Conservation (phyloP, 106 monocot species). For the Vanilla planifolia region DNA sequence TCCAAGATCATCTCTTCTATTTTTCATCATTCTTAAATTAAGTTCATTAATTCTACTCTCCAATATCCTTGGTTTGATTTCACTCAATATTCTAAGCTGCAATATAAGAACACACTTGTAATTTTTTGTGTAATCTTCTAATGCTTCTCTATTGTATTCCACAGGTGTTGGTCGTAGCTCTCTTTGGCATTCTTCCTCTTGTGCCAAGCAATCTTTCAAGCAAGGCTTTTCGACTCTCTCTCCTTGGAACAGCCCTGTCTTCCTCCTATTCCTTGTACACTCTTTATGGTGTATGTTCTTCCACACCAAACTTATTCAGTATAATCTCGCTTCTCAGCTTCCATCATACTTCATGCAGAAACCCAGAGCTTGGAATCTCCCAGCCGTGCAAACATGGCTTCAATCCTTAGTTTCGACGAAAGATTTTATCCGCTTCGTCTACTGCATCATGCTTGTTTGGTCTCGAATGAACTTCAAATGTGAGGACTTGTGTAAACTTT, state of each 20-base stretch:
- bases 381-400: constrained; percentile 55
- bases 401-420: constrained; percentile 54
- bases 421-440: constrained; percentile 72
- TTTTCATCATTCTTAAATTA: too few relatives aligned
- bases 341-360: constrained; percentile 36
- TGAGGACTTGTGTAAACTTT: too few relatives aligned
- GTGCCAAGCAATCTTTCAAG: constrained; percentile 39
- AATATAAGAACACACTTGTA: too few relatives aligned
- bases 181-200: constrained; percentile 59
- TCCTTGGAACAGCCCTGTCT: constrained; percentile 56
- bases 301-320: too few relatives aligned
- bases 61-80: too few relatives aligned
- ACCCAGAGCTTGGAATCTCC: constrained; percentile 74
- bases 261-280: constrained; percentile 63
- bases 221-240: constrained; percentile 60
- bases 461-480: constrained; percentile 72
- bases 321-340: background rate
- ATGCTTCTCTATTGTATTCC: too few relatives aligned
- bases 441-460: constrained; percentile 63
- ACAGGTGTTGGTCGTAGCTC: constrained; percentile 54
- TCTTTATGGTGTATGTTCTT: constrained; percentile 72
- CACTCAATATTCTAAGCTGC: too few relatives aligned
- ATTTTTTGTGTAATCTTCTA: too few relatives aligned
- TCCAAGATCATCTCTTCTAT: too few relatives aligned
- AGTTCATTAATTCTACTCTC: too few relatives aligned